Percentiles rank a stretch among this genome's conserved stretches.
Evolutionary conservation across 2,329 filamentous ascomycete genomes (phyloP).

Genomic region (Neopestalotiopsis sp.): DNA sequence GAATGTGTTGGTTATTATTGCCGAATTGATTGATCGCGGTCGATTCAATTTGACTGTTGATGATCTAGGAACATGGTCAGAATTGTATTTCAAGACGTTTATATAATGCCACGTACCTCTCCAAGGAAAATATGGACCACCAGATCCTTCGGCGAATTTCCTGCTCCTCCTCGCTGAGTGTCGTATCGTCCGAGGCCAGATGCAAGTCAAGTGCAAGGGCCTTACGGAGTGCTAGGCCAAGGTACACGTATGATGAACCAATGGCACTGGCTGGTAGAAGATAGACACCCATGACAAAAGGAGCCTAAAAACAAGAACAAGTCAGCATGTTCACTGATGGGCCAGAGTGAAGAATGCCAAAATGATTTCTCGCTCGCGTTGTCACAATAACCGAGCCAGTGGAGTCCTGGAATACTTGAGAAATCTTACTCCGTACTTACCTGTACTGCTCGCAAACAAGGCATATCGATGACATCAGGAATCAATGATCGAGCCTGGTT

Average conservation of each 20-base stretch:
- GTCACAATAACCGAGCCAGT: too few species aligned
- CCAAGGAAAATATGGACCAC: conserved; percentile 37
- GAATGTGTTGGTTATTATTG: conserved; percentile 28
- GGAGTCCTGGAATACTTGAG: too few species aligned
- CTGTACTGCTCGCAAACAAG: conserved; percentile 36
- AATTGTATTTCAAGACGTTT: background rate
- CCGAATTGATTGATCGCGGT: conserved; percentile 28
- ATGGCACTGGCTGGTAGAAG: conserved; percentile 39
- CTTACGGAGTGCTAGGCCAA: conserved; percentile 35
- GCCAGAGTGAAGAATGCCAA: background rate
- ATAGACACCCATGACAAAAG: conserved; percentile 40
- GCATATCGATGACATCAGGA: conserved; percentile 39
- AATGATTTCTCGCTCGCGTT: too few species aligned
- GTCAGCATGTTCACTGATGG: background rate
- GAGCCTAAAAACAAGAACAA: conserved; percentile 25
- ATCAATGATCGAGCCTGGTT: conserved; percentile 34
- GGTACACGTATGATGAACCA: conserved; percentile 38
- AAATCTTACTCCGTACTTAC: background rate
- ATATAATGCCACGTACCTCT: conserved; percentile 25
- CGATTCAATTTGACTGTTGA: conserved; percentile 31
- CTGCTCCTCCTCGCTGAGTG: conserved; percentile 26
- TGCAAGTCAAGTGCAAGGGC: conserved; percentile 35
- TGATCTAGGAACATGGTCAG: conserved; percentile 19
- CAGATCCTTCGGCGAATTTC: conserved; percentile 31
- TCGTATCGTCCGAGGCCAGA: conserved; percentile 29